Percentiles rank a stretch among this genome's conserved stretches.
Conservation (phyloP, 2,329 filamentous ascomycete species). For the Emergomyces pasteurianus region DNA sequence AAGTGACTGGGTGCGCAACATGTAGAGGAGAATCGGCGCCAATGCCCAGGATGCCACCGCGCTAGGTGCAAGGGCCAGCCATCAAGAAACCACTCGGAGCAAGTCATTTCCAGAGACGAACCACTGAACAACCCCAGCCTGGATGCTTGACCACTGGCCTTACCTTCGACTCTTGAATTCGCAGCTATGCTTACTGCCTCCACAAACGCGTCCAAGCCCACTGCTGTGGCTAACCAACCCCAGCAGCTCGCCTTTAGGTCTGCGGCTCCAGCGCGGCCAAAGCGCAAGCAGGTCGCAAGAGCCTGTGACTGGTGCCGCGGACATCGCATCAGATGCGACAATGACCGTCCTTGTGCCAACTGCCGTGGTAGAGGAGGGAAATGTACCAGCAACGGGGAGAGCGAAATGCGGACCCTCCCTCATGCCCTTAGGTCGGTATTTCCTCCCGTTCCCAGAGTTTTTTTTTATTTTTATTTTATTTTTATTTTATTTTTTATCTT, state of each 20-base stretch:
- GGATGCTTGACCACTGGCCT: not conserved
- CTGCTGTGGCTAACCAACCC: not conserved
- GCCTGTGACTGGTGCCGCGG: conserved; percentile 20
- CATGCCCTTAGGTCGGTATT: conserved; percentile 2
- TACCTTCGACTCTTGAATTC: no score
- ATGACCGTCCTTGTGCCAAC: conserved; percentile 15
- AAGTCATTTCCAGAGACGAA: not conserved
- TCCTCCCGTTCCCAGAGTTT: no score
- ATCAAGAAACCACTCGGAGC: not conserved
- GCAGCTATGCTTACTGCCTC: not conserved
- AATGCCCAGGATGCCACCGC: not conserved
- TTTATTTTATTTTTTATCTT: not conserved
- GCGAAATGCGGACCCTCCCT: not conserved
- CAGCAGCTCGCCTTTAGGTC: not conserved
- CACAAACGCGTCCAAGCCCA: not conserved
- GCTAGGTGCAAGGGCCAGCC: not conserved
- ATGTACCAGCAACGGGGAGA: conserved; percentile 12
- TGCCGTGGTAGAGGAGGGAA: conserved; percentile 12
- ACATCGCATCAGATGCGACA: conserved; percentile 19
- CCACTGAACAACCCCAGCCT: not conserved
- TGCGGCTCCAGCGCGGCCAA: conserved; percentile 5
- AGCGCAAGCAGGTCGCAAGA: conserved; percentile 14
- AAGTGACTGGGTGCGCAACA: no score
- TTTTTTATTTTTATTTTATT: no score
- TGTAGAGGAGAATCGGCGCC: no score